Evolutionary conservation across 2,329 filamentous ascomycete genomes (phyloP).

Genomic region (Cercospora sp.): DNA sequence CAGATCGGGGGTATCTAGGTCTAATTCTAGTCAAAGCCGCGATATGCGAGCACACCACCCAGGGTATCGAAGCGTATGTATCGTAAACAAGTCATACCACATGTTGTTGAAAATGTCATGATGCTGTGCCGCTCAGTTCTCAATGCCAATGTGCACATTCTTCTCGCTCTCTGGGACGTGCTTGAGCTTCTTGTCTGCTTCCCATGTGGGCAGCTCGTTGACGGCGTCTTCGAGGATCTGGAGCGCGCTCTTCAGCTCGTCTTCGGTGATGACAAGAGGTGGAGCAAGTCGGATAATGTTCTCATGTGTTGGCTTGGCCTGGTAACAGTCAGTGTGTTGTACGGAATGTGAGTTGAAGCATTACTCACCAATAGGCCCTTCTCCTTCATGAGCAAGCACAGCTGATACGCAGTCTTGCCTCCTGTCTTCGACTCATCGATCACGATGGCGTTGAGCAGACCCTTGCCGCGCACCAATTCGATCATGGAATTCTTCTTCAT

Average conservation of each 20-base stretch:
- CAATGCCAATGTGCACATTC: constrained; percentile 60
- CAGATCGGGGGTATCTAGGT: constrained; percentile 16
- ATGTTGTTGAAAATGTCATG: background rate
- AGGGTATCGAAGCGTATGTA: background rate
- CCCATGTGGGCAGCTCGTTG: constrained; percentile 71
- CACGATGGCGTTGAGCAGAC: constrained; percentile 90
- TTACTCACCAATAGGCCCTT: constrained; percentile 79
- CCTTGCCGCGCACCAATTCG: constrained; percentile 82
- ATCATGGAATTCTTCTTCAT: constrained; percentile 70
- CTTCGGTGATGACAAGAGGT: constrained; percentile 88
- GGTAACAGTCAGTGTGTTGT: constrained; percentile 64
- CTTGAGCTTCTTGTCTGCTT: constrained; percentile 57
- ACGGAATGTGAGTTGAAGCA: constrained; percentile 39
- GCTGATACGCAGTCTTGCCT: constrained; percentile 89
- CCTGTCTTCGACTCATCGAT: constrained; percentile 87
- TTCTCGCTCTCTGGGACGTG: constrained; percentile 62
- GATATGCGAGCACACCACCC: constrained; percentile 4
- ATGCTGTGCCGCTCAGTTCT: constrained; percentile 48
- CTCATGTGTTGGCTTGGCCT: constrained; percentile 98
- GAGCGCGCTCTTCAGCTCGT: constrained; percentile 76
- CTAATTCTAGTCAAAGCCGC: constrained; percentile 14
- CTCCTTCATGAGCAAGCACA: constrained; percentile 91
- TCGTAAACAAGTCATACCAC: background rate
- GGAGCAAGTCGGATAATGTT: constrained; percentile 99
- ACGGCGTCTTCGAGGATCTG: constrained; percentile 79